phyloP scores from a whole-genome alignment of 164 flowering plant genomes.

The Saururus chinensis region DNA sequence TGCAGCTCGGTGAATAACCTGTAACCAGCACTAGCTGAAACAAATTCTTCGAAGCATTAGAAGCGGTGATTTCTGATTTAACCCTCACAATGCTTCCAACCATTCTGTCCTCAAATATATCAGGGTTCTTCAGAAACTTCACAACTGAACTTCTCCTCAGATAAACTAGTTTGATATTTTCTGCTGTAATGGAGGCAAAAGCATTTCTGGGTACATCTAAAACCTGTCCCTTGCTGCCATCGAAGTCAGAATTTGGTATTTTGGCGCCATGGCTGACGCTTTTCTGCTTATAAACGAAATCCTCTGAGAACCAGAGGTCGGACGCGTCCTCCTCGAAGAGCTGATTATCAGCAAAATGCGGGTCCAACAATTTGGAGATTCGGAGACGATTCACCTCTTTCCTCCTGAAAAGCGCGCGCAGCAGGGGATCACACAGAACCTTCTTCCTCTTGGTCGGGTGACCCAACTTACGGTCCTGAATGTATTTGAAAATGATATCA shows the following conservation, averaged over 20 bases:
- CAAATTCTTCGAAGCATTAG: conserved; percentile 22
- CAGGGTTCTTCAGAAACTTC: conserved; percentile 34
- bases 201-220: conserved; percentile 15
- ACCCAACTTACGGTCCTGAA: neutral
- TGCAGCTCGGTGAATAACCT: conserved; percentile 24
- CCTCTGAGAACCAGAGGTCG: conserved; percentile 20
- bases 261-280: conserved; percentile 4
- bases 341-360: conserved; percentile 46
- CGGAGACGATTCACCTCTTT: conserved; percentile 27
- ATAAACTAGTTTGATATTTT: conserved; percentile 58
- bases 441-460: conserved; percentile 25
- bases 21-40: conserved; percentile 55
- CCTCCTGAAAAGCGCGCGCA: conserved; percentile 37
- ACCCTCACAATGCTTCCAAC: conserved; percentile 57
- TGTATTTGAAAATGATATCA: conserved; percentile 13
- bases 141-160: conserved; percentile 47
- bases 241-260: neutral
- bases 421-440: conserved; percentile 39
- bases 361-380: conserved; percentile 31
- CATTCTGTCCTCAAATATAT: conserved; percentile 44
- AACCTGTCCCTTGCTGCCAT: conserved; percentile 7
- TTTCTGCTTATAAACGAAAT: conserved; percentile 6
- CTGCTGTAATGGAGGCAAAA: conserved; percentile 44
- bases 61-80: conserved; percentile 42
- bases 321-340: conserved; percentile 26